Percentiles rank a stretch among this genome's conserved stretches.
Conservation (phyloP, 768 basidiomycete species). For the Xanthoconium stramineum region DNA sequence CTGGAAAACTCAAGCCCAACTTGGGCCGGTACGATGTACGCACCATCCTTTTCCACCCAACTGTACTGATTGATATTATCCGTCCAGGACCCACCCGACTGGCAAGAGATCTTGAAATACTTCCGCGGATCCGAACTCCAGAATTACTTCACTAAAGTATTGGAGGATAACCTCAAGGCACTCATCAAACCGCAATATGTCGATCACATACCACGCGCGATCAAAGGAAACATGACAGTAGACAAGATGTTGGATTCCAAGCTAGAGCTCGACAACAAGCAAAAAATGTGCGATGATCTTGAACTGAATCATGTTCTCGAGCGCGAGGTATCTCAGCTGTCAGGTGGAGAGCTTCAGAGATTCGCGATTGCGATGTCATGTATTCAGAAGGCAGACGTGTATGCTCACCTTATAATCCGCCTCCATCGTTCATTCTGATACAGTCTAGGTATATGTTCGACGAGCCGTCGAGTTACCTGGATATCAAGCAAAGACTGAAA, state of each 20-base stretch:
- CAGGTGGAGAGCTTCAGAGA: slow-evolving; percentile 95
- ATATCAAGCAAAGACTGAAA: slow-evolving; percentile 91
- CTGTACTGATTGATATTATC: not conserved
- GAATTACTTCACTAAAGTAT: slow-evolving; percentile 98
- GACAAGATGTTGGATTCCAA: slow-evolving; percentile 90
- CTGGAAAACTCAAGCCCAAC: slow-evolving; percentile 97
- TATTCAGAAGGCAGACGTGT: slow-evolving; percentile 95
- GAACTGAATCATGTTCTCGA: slow-evolving; percentile 85
- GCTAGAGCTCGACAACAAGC: slow-evolving; percentile 84
- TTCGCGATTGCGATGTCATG: slow-evolving; percentile 99
- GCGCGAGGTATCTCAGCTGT: slow-evolving; percentile 81
- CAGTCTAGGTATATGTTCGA: slow-evolving; percentile 91
- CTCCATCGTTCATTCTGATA: slow-evolving; percentile 1
- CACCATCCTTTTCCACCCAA: slow-evolving; percentile 5
- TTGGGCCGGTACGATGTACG: slow-evolving; percentile 92
- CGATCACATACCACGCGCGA: slow-evolving; percentile 94
- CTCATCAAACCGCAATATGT: slow-evolving; percentile 99
- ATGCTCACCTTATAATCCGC: slow-evolving; percentile 31
- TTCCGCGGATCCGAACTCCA: slow-evolving; percentile 98
- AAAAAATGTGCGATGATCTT: slow-evolving; percentile 78
- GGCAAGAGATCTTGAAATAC: slow-evolving; percentile 97
- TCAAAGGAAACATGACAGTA: slow-evolving; percentile 88
- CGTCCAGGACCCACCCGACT: slow-evolving; percentile 90
- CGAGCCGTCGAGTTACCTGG: slow-evolving; percentile 97
- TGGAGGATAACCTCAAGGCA: slow-evolving; percentile 98